phyloP scores from a whole-genome alignment of 106 monocot genomes.

The Agapanthus africanus region DNA sequence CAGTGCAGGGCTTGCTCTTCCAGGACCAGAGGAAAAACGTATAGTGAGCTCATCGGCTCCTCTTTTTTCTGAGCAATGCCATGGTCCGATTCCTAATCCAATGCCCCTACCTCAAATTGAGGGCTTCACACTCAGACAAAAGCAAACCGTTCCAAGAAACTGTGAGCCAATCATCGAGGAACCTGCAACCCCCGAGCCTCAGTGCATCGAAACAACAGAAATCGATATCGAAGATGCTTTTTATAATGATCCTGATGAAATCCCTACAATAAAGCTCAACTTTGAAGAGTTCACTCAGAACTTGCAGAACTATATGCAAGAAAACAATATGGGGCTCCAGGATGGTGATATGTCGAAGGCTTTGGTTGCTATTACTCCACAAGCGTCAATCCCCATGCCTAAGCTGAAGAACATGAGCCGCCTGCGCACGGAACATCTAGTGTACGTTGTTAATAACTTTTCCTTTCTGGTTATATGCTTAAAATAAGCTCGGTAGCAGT shows the following conservation, averaged over 20 bases:
- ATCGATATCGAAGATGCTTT: conserved; percentile 53
- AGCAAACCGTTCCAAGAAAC: not conserved
- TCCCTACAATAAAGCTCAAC: conserved; percentile 55
- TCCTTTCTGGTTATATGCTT: not conserved
- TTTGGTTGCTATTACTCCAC: conserved; percentile 32
- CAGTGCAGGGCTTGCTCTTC: conserved; percentile 23
- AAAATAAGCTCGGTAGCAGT: no score
- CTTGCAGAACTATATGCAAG: conserved; percentile 40
- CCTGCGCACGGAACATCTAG: conserved; percentile 53
- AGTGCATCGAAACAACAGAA: conserved; percentile 26
- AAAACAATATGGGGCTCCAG: conserved; percentile 27
- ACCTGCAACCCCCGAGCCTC: conserved; percentile 43
- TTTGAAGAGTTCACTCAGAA: conserved; percentile 46
- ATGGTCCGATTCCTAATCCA: not conserved
- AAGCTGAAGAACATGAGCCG: conserved; percentile 55
- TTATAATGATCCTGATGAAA: conserved; percentile 56
- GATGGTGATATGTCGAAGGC: conserved; percentile 45
- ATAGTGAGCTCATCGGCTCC: conserved; percentile 3
- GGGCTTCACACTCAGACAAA: not conserved
- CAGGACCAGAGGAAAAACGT: conserved; percentile 17
- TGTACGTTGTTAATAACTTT: conserved; percentile 25
- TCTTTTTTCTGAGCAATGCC: not conserved
- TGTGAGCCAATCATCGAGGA: conserved; percentile 60
- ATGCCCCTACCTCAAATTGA: conserved; percentile 7
- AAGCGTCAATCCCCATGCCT: conserved; percentile 33